Conservation (phyloP, 2,329 filamentous ascomycete genomes). For the Diaporthe capsici region DNA sequence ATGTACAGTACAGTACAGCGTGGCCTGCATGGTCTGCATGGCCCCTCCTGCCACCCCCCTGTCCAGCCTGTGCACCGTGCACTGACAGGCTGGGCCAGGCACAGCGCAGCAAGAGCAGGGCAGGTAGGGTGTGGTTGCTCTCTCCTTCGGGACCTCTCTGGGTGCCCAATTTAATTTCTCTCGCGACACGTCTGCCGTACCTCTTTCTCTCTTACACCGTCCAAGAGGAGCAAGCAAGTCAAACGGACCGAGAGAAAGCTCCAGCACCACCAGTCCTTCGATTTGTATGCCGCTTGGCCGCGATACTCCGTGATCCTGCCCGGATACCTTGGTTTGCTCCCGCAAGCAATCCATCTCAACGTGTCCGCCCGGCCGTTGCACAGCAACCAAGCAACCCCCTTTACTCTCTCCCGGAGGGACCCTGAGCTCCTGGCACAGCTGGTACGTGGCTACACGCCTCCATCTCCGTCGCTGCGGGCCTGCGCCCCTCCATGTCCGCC, state of each 20-base stretch:
- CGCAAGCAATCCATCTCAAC: constrained; percentile 19
- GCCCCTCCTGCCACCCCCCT: constrained; percentile 3
- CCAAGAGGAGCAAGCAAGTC: constrained; percentile 27
- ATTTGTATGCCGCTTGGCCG: constrained; percentile 37
- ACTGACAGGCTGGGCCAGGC: constrained; percentile 22
- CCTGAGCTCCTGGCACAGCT: constrained; percentile 34
- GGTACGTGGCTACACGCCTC: constrained; percentile 20
- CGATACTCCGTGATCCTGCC: constrained; percentile 7
- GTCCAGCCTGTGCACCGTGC: constrained; percentile 28
- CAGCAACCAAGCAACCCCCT: constrained; percentile 34
- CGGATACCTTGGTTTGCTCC: constrained; percentile 17
- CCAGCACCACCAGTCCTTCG: constrained; percentile 6
- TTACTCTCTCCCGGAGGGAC: constrained; percentile 7
- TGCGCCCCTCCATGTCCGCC: not conserved
- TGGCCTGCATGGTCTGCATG: constrained; percentile 17
- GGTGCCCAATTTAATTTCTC: constrained; percentile 42
- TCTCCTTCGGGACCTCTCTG: constrained; percentile 20
- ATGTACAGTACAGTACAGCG: constrained; percentile 31
- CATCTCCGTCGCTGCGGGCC: not conserved
- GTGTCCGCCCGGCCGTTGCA: constrained; percentile 29
- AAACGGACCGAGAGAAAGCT: constrained; percentile 30
- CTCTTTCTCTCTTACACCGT: constrained; percentile 27
- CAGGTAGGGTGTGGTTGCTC: constrained; percentile 18
- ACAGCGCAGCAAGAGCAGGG: constrained; percentile 2
- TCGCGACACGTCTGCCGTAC: constrained; percentile 33